Evolutionary conservation across 805 yeast species (phyloP), one percentile per base, ranked within the genome.

Genomic region (Yamadazyma laniorum): DNA sequence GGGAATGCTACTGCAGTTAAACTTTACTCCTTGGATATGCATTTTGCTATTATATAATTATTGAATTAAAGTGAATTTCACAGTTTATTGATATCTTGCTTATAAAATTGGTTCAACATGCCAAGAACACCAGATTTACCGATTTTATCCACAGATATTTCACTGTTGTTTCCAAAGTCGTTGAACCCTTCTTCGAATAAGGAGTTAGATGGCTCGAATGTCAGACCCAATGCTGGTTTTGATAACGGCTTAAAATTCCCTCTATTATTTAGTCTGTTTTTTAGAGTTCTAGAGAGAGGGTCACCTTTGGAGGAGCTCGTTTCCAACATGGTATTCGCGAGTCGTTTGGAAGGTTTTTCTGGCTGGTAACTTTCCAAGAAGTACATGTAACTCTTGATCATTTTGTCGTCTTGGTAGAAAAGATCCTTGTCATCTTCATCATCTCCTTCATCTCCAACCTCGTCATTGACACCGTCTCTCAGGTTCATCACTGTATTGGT

Each of bases 301-400:
- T 6, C 9, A 7, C 23, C 23, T 21, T 21, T 21, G 23, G 23
- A 21, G 23, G 9, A 7, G 9, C 9, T 21, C 23, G 29, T 12
- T n/a, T n/a, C n/a, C n/a, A n/a, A n/a, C n/a, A n/a, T n/a, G n/a
- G n/a, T n/a, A 9, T 21, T 21, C 23, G 23, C 6, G 9, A 9
- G 6, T 7, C 23, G 23, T 9, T 21, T 21, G 9, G 23, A 7
- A 13, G 27, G 21, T 23, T 34, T 31, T 12, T 37, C 35, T 4
- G 50, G 40, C 28, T 40, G 90, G 59, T 89, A 89, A 50, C 89
- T 86, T 52, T 89, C 95, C 51, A 89, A 64, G 56, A 90, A 90
- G 57, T 88, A 82, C 63, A 90, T 67, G 57, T 88, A 90, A 1
- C 96, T 87, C 51, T 87, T 87, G 63, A 87, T 78, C 96, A 91